A percentile compares a stretch with the other conserved stretches of the same genome.
These are phyloP conservation scores for Parachaetomium inaequale DNA, from an alignment of 495 filamentous ascomycete genomes.

Conservation along the genomic window DNA sequence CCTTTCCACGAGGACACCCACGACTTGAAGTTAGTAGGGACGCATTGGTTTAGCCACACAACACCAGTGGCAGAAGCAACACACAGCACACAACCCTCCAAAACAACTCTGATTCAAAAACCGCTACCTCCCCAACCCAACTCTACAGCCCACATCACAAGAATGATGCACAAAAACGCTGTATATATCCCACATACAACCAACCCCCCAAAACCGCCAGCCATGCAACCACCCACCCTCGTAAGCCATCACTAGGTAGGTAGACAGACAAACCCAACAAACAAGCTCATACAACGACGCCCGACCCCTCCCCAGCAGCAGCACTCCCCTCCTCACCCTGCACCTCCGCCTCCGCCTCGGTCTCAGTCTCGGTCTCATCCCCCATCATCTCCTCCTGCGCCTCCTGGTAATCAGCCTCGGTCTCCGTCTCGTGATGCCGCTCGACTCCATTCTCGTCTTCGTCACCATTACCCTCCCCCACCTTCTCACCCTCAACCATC, in stretches of 20 bases:
- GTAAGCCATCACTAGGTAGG: background rate
- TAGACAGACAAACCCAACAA: background rate
- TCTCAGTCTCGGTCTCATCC: conserved; percentile 7
- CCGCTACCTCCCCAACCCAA: too few relatives aligned
- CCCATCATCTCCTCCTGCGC: conserved; percentile 13
- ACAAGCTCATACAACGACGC: background rate
- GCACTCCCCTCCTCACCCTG: background rate
- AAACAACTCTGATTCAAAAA: background rate
- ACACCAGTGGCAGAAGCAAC: too few relatives aligned
- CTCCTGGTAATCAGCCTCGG: conserved; percentile 11
- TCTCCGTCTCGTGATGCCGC: background rate
- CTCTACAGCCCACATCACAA: background rate
- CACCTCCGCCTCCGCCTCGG: background rate
- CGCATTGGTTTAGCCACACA: too few relatives aligned
- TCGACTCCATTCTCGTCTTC: background rate
- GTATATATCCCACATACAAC: background rate
- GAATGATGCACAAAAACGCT: background rate
- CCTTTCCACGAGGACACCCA: too few relatives aligned
- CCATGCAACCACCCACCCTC: background rate
- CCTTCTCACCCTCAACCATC: background rate
- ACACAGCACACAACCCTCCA: background rate
- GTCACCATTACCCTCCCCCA: background rate
- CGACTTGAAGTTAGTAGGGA: too few relatives aligned
- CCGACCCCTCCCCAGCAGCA: conserved; percentile 3
- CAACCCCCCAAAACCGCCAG: background rate